Conservation (phyloP, 148 eudicot genomes). For the Pouteria glomerata region DNA sequence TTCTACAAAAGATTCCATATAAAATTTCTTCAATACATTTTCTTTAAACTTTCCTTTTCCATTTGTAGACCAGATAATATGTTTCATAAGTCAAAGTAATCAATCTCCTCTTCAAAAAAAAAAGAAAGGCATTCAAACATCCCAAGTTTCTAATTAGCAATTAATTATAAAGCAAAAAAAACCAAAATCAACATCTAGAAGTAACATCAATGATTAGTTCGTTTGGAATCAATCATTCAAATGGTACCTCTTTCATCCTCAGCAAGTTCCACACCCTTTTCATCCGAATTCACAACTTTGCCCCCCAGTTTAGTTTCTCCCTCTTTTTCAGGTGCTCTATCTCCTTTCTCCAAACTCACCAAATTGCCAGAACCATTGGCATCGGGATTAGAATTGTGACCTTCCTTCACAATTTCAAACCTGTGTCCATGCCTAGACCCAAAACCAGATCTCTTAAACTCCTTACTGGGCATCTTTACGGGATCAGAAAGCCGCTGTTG, state of each 20-base stretch:
- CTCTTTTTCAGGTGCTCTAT: slow-evolving; percentile 11
- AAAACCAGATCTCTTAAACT: slow-evolving; percentile 39
- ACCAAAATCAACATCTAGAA: background rate
- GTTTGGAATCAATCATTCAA: slow-evolving; percentile 3
- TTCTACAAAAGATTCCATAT: too few relatives aligned
- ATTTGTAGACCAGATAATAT: background rate
- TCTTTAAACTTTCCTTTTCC: too few relatives aligned
- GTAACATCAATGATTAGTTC: background rate
- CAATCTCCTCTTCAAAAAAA: background rate
- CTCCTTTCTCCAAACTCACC: slow-evolving; percentile 12
- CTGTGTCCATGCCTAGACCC: slow-evolving; percentile 34
- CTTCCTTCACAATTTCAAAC: slow-evolving; percentile 23
- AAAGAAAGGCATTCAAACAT: background rate
- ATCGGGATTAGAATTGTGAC: slow-evolving; percentile 8
- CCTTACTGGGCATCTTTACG: slow-evolving; percentile 29
- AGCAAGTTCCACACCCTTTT: slow-evolving; percentile 11
- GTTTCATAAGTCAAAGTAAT: background rate
- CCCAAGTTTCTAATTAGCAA: background rate
- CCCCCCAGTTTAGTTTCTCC: slow-evolving; percentile 14
- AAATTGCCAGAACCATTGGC: slow-evolving; percentile 13
- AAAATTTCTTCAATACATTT: too few relatives aligned
- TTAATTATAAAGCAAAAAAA: background rate
- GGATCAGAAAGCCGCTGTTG: slow-evolving; percentile 23
- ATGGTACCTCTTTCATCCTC: slow-evolving; percentile 27
- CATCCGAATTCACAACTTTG: slow-evolving; percentile 14